phyloP scores from a whole-genome alignment of 257 asterid species.

The Primulina huaijiensis region DNA sequence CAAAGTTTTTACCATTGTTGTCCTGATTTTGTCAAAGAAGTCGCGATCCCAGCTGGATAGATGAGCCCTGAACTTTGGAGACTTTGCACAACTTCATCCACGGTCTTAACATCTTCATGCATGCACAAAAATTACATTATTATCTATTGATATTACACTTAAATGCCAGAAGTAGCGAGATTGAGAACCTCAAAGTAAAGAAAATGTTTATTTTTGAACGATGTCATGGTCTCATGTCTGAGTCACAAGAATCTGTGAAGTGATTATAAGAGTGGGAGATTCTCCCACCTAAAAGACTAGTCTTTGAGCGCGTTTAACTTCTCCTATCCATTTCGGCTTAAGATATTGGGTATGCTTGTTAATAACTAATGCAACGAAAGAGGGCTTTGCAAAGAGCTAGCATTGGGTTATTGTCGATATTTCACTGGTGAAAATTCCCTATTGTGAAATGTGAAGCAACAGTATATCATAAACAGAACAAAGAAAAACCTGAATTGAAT shows the following conservation, averaged over 20 bases:
- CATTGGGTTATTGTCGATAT: too few species aligned
- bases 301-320: background rate
- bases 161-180: background rate
- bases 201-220: background rate
- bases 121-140: background rate
- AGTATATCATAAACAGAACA: constrained; percentile 7
- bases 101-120: constrained; percentile 42
- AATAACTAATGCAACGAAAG: background rate
- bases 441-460: background rate
- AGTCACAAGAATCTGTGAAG: background rate
- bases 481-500: constrained; percentile 58
- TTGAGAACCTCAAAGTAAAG: background rate
- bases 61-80: constrained; percentile 64
- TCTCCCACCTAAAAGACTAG: too few species aligned
- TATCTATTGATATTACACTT: too few species aligned
- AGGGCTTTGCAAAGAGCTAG: background rate
- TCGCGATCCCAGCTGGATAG: constrained; percentile 72
- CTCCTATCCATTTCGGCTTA: background rate
- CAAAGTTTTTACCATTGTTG: constrained; percentile 67
- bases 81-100: constrained; percentile 54
- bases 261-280: too few species aligned
- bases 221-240: background rate
- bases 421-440: too few species aligned
- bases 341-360: background rate
- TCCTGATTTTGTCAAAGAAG: constrained; percentile 69